Conservation (phyloP, 2,329 filamentous ascomycete genomes). For the Lachnellula hyalina region DNA sequence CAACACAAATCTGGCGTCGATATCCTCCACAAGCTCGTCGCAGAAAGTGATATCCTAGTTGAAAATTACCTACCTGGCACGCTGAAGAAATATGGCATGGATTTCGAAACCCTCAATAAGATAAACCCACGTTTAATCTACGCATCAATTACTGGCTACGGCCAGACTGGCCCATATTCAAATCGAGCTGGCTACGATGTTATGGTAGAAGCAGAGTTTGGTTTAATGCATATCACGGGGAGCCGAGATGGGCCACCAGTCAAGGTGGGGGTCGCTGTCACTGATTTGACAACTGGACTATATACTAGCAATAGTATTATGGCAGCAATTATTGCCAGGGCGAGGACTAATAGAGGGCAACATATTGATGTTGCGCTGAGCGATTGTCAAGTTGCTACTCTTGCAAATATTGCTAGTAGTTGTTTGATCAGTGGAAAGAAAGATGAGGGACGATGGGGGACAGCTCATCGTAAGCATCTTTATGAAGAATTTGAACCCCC, state of each 20-base stretch:
- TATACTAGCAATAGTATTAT: conserved; percentile 96
- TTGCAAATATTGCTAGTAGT: conserved; percentile 94
- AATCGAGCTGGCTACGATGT: conserved; percentile 92
- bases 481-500: not conserved
- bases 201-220: conserved; percentile 98
- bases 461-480: conserved; percentile 69
- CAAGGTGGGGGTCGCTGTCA: conserved; percentile 96
- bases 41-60: conserved; percentile 85
- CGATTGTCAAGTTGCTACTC: conserved; percentile 89
- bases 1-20: conserved; percentile 77
- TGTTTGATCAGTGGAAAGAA: conserved; percentile 81
- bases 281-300: conserved; percentile 88
- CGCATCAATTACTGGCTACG: conserved; percentile 94
- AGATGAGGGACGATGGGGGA: conserved; percentile 90
- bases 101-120: conserved; percentile 72
- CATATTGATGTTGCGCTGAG: conserved; percentile 88
- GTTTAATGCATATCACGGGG: conserved; percentile 97
- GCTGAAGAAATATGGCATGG: conserved; percentile 84
- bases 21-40: conserved; percentile 79
- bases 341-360: conserved; percentile 73
- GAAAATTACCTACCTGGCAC: conserved; percentile 94
- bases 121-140: conserved; percentile 89
- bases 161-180: conserved; percentile 87
- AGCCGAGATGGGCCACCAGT: conserved; percentile 82
- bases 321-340: conserved; percentile 78